These are phyloP conservation scores for Priceomyces medius DNA, from an alignment of 805 yeast genomes.

Conservation along the genomic window DNA sequence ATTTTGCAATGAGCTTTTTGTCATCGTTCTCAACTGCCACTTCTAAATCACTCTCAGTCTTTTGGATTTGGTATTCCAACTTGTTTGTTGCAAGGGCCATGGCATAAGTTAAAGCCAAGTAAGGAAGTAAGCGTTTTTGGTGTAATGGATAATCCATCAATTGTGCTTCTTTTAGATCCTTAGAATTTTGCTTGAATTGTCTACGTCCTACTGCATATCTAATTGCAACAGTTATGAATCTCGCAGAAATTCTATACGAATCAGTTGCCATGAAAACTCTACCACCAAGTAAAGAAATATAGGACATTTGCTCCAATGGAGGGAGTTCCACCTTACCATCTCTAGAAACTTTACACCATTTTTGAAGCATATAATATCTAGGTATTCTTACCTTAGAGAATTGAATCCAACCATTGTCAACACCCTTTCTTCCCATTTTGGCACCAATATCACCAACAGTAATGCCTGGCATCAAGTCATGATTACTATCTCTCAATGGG, in stretches of 20 bases:
- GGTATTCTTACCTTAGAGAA: slow-evolving; percentile 83
- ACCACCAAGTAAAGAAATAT: slow-evolving; percentile 84
- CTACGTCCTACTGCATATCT: slow-evolving; percentile 89
- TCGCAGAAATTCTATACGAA: slow-evolving; percentile 75
- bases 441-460: slow-evolving; percentile 89
- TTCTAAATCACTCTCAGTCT: slow-evolving; percentile 54
- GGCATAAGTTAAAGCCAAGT: slow-evolving; percentile 74
- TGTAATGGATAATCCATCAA: slow-evolving; percentile 85
- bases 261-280: slow-evolving; percentile 89
- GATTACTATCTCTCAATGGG: slow-evolving; percentile 76
- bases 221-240: slow-evolving; percentile 79
- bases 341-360: slow-evolving; percentile 67
- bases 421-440: slow-evolving; percentile 95
- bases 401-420: slow-evolving; percentile 97
- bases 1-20: slow-evolving; percentile 41
- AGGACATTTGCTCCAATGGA: slow-evolving; percentile 84
- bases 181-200: slow-evolving; percentile 61
- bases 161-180: slow-evolving; percentile 57
- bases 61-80: slow-evolving; percentile 51
- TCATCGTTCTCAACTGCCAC: slow-evolving; percentile 49
- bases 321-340: slow-evolving; percentile 74
- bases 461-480: slow-evolving; percentile 75
- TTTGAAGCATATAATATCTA: slow-evolving; percentile 75
- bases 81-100: slow-evolving; percentile 69
- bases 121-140: slow-evolving; percentile 85